These are phyloP conservation scores for Irpex rosettiformis DNA, from an alignment of 1,284 basidiomycete genomes.

Conservation along the genomic window DNA sequence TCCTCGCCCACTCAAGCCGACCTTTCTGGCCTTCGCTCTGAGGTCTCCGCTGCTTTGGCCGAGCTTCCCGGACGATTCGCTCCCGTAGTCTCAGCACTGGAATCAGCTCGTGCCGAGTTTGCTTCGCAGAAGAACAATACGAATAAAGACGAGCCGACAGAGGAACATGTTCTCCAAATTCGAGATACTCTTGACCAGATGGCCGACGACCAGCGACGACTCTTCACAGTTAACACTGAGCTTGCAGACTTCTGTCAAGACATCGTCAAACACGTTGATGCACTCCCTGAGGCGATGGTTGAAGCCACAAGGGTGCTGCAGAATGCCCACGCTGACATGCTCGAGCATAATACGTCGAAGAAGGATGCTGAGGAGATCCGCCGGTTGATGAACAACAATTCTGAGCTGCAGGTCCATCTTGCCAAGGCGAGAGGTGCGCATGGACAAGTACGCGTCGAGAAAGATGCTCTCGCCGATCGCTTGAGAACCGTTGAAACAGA, in stretches of 20 bases:
- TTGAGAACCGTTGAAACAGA: conserved; percentile 58
- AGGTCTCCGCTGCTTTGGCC: conserved; percentile 35
- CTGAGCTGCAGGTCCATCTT: conserved; percentile 66
- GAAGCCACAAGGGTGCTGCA: conserved; percentile 54
- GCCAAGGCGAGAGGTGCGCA: conserved; percentile 72
- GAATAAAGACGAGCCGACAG: conserved; percentile 16
- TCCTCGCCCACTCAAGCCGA: conserved; percentile 15
- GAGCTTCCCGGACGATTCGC: conserved; percentile 40
- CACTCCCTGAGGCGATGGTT: conserved; percentile 56
- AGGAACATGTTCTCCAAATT: conserved; percentile 35
- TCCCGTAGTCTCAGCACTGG: conserved; percentile 38
- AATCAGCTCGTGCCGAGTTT: conserved; percentile 32
- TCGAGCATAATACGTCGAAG: conserved; percentile 50
- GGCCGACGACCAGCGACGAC: conserved; percentile 38
- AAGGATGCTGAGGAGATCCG: conserved; percentile 69
- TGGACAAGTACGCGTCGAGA: conserved; percentile 77
- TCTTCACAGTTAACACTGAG: conserved; percentile 46
- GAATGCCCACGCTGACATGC: conserved; percentile 57
- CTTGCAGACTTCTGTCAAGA: conserved; percentile 47
- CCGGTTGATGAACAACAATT: conserved; percentile 45
- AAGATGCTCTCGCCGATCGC: conserved; percentile 65
- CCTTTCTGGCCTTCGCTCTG: conserved; percentile 20
- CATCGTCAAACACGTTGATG: conserved; percentile 48
- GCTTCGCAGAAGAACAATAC: conserved; percentile 25
- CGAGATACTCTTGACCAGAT: conserved; percentile 44